These are phyloP conservation scores for Tilletia setariae DNA, from an alignment of 1,284 basidiomycete genomes.

Conservation along the genomic window DNA sequence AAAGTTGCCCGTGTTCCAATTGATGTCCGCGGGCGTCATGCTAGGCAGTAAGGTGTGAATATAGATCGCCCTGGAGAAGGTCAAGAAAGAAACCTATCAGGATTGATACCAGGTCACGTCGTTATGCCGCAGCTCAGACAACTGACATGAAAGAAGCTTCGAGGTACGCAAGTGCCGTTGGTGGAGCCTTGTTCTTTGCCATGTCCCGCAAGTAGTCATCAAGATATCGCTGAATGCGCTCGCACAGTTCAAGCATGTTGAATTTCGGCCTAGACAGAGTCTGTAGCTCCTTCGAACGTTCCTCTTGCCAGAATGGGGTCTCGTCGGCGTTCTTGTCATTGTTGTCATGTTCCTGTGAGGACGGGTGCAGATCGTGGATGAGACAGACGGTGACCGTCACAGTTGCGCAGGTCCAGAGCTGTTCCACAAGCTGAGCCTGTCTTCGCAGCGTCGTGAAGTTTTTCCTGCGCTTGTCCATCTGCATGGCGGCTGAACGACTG, in stretches of 20 bases:
- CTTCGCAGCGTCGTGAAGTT: background rate
- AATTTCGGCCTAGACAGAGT: background rate
- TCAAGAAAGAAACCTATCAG: background rate
- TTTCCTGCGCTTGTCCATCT: slow-evolving; percentile 4
- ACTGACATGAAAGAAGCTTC: slow-evolving; percentile 13
- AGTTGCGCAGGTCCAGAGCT: slow-evolving; percentile 8
- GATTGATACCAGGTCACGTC: background rate
- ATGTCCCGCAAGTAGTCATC: slow-evolving; percentile 9
- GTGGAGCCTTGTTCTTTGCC: slow-evolving; percentile 9
- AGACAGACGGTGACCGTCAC: slow-evolving; percentile 10
- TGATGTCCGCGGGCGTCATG: slow-evolving; percentile 5
- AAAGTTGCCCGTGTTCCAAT: slow-evolving; percentile 8
- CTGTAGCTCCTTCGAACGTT: background rate
- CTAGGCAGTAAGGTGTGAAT: background rate
- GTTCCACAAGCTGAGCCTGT: slow-evolving; percentile 12
- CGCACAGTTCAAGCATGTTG: slow-evolving; percentile 10
- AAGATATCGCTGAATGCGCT: slow-evolving; percentile 7
- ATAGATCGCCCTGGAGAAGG: slow-evolving; percentile 5
- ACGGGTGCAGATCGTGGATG: slow-evolving; percentile 7
- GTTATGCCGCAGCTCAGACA: too few relatives aligned
- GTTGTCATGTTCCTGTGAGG: background rate
- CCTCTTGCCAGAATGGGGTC: background rate
- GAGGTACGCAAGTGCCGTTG: background rate
- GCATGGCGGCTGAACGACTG: background rate
- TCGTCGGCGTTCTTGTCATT: background rate